Evolutionary conservation across 176 grass and related monocot genomes (phyloP).

Genomic region (Zoysia japonica): DNA sequence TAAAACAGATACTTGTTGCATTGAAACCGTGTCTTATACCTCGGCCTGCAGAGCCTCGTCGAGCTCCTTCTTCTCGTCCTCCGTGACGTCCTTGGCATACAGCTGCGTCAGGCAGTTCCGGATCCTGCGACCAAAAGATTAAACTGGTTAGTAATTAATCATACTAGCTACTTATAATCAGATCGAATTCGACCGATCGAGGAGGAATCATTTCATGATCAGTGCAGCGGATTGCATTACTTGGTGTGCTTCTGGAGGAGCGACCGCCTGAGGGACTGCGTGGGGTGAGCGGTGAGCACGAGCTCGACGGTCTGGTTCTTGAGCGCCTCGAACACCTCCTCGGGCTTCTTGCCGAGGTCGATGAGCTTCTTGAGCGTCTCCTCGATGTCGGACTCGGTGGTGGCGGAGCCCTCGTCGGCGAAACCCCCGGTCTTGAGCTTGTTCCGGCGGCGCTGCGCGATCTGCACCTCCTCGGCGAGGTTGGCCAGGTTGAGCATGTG

Average conservation of each 20-base stretch:
- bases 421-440: conserved; percentile 68
- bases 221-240: background rate
- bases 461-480: conserved; percentile 87
- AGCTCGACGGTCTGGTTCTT: conserved; percentile 84
- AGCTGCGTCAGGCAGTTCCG: conserved; percentile 66
- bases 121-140: conserved; percentile 51
- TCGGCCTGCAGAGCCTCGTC: conserved; percentile 84
- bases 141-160: background rate
- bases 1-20: too few relatives aligned
- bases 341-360: conserved; percentile 50
- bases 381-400: conserved; percentile 85
- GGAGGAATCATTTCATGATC: background rate
- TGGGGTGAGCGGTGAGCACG: conserved; percentile 90
- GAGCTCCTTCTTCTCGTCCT: conserved; percentile 67
- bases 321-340: conserved; percentile 83
- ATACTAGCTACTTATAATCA: too few relatives aligned
- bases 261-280: conserved; percentile 74
- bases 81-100: conserved; percentile 65
- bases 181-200: background rate
- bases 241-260: conserved; percentile 82
- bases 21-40: conserved; percentile 22
- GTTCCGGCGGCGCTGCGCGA: conserved; percentile 62
- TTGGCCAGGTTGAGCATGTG: conserved; percentile 97
- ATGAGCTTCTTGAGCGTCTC: conserved; percentile 76
- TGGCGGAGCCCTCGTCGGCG: conserved; percentile 62